Conservation (phyloP, 23 red algal species). For the Chondrus crispus region DNA sequence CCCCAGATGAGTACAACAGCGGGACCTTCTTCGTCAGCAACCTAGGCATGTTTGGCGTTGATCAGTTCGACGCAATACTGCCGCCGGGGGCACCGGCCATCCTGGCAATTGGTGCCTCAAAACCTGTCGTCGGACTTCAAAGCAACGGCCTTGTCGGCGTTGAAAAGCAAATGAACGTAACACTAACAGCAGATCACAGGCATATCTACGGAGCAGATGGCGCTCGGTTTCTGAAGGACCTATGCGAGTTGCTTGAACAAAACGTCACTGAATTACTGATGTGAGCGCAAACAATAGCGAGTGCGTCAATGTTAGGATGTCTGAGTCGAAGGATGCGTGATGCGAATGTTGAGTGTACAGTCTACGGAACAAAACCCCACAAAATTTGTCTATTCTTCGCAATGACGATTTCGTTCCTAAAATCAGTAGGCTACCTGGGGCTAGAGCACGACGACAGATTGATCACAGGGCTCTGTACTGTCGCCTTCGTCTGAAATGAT, state of each 20-base stretch:
- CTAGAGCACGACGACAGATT: too few relatives aligned
- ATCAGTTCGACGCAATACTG: conserved; percentile 90
- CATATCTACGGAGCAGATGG: conserved; percentile 94
- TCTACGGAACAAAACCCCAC: background rate
- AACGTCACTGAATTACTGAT: conserved; percentile 65
- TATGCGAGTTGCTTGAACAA: conserved; percentile 83
- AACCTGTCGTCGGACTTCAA: conserved; percentile 82
- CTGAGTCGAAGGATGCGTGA: background rate
- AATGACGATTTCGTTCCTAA: too few relatives aligned
- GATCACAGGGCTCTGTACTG: too few relatives aligned
- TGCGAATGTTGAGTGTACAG: background rate
- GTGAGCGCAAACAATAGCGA: conserved; percentile 30
- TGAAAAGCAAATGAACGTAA: conserved; percentile 92
- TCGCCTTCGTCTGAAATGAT: too few relatives aligned
- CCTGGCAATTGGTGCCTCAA: conserved; percentile 79
- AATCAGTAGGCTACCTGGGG: too few relatives aligned
- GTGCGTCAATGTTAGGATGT: too few relatives aligned
- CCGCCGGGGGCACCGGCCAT: conserved; percentile 86
- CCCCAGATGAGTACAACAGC: conserved; percentile 77
- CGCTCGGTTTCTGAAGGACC: conserved; percentile 86
- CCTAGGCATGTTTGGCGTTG: conserved; percentile 98
- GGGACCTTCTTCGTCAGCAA: conserved; percentile 94
- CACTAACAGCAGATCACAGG: conserved; percentile 92
- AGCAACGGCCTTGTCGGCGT: conserved; percentile 86
- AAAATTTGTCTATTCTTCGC: background rate